Percentiles rank a stretch among this genome's conserved stretches.
phyloP scores from a whole-genome alignment of 768 basidiomycete genomes.

The Macrocybe gigantea region DNA sequence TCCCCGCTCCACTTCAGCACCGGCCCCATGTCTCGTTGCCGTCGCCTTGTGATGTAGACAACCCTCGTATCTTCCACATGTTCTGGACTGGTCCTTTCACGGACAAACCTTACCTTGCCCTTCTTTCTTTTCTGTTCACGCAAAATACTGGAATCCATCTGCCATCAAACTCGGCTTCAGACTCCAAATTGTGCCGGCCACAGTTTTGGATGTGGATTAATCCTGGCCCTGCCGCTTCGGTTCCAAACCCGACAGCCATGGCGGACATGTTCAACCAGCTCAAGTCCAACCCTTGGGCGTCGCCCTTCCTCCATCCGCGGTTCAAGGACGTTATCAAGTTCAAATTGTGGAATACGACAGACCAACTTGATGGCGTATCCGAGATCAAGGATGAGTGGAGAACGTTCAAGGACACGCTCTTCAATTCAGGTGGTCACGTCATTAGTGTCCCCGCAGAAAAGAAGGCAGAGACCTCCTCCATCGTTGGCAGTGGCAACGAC shows the following conservation, averaged over 20 bases:
- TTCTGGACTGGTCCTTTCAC: slow-evolving; percentile 98
- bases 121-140: slow-evolving; percentile 89
- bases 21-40: slow-evolving; percentile 33
- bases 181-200: slow-evolving; percentile 65
- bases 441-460: slow-evolving; percentile 50
- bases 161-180: slow-evolving; percentile 24
- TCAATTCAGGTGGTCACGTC: slow-evolving; percentile 83
- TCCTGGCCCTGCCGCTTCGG: slow-evolving; percentile 81
- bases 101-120: slow-evolving; percentile 92
- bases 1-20: slow-evolving; percentile 42
- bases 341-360: slow-evolving; percentile 95
- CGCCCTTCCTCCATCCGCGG: slow-evolving; percentile 84
- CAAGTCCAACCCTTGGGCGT: slow-evolving; percentile 81
- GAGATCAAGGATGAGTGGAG: slow-evolving; percentile 92
- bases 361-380: slow-evolving; percentile 81
- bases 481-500: slow-evolving; percentile 40
- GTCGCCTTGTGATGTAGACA: slow-evolving; percentile 63
- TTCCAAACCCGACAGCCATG: slow-evolving; percentile 74
- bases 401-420: slow-evolving; percentile 59
- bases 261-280: slow-evolving; percentile 80
- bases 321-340: slow-evolving; percentile 89
- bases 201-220: slow-evolving; percentile 98
- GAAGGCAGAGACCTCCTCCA: slow-evolving; percentile 18
- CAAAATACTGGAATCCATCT: slow-evolving; percentile 84
- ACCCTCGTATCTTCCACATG: slow-evolving; percentile 86